phyloP scores from a whole-genome alignment of 352 stramenopile species.

The Phytophthora pinifolia region DNA sequence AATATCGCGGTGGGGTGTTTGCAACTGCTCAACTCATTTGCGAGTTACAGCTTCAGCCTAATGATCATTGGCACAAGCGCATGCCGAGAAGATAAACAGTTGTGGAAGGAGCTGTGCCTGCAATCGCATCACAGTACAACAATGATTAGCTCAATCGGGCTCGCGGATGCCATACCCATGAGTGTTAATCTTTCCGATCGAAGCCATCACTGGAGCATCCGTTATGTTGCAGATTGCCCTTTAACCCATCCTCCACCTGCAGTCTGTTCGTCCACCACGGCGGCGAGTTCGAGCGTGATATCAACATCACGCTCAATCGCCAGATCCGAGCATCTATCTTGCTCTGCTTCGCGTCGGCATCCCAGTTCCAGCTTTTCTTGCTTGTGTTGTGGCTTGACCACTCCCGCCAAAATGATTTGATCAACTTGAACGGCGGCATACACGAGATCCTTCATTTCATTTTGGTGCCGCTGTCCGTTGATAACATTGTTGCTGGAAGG shows the following conservation, averaged over 20 bases:
- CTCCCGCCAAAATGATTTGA: constrained; percentile 60
- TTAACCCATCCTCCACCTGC: constrained; percentile 39
- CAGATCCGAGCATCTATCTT: constrained; percentile 41
- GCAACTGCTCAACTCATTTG: too few relatives aligned
- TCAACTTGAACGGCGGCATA: constrained; percentile 36
- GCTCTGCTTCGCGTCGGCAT: constrained; percentile 42
- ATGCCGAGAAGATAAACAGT: too few relatives aligned
- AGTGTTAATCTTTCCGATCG: constrained; percentile 57
- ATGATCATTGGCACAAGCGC: too few relatives aligned
- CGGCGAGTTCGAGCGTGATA: constrained; percentile 49
- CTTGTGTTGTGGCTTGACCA: constrained; percentile 22
- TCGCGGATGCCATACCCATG: constrained; percentile 58
- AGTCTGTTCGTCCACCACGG: constrained; percentile 69
- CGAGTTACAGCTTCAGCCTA: too few relatives aligned
- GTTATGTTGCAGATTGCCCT: constrained; percentile 49
- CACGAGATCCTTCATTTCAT: too few relatives aligned
- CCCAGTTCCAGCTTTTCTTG: constrained; percentile 55
- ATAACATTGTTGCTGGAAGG: too few relatives aligned
- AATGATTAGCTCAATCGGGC: constrained; percentile 34
- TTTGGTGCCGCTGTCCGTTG: too few relatives aligned
- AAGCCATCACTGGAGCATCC: constrained; percentile 23
- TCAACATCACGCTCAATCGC: constrained; percentile 41
- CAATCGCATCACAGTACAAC: too few relatives aligned
- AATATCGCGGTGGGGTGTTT: too few relatives aligned
- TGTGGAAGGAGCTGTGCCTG: too few relatives aligned